Conservation (phyloP, 2,329 filamentous ascomycete genomes). For the Calonectria montana region DNA sequence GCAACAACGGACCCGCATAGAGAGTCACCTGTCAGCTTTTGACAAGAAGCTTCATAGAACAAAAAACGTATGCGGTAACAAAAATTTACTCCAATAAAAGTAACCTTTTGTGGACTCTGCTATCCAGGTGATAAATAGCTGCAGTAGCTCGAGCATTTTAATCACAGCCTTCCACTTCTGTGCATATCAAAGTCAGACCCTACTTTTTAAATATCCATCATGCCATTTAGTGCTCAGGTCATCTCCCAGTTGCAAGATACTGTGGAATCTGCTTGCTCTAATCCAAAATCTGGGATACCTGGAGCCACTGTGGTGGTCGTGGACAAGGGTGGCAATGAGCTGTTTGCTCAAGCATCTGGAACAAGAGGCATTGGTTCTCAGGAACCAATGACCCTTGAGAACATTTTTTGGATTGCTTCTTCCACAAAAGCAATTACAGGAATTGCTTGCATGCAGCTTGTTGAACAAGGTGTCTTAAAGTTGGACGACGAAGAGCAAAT, state of each 20-base stretch:
- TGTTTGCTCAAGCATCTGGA: constrained; percentile 61
- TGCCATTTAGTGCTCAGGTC: constrained; percentile 31
- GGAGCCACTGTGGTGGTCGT: constrained; percentile 59
- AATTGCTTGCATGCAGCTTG: constrained; percentile 67
- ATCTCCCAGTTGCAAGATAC: constrained; percentile 37
- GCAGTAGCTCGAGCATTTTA: background rate
- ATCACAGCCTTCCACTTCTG: too few species aligned
- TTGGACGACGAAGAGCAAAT: constrained; percentile 61
- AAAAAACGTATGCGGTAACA: background rate
- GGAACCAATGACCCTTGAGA: constrained; percentile 69
- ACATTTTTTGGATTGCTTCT: constrained; percentile 69
- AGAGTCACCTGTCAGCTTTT: background rate
- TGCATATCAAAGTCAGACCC: background rate
- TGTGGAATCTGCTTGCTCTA: constrained; percentile 51
- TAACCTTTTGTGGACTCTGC: background rate
- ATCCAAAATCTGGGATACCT: constrained; percentile 54
- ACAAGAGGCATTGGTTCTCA: constrained; percentile 54
- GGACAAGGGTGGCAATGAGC: constrained; percentile 58
- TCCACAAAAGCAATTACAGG: constrained; percentile 67
- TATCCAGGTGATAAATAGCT: constrained; percentile 10
- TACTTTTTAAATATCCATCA: constrained; percentile 9
- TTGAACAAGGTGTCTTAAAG: constrained; percentile 60
- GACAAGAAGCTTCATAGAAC: background rate
- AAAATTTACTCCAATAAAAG: background rate
- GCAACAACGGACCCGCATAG: constrained; percentile 32